A percentile compares a stretch with the other conserved stretches of the same genome.
Conservation (phyloP, 805 yeast genomes). For the Teunomyces pallodes region DNA sequence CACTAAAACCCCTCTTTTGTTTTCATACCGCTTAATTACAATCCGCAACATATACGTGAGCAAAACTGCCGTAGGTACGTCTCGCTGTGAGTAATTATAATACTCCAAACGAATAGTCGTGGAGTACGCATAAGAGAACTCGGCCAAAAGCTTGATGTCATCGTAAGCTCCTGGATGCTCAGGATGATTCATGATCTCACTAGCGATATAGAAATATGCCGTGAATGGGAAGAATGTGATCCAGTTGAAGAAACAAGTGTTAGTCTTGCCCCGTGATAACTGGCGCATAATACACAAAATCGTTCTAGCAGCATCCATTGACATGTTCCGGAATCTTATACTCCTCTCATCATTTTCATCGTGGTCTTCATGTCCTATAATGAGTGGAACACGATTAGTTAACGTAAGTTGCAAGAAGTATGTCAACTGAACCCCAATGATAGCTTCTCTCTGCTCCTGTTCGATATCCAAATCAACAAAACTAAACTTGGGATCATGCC, state of each 20-base stretch:
- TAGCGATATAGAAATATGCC: conserved; percentile 22
- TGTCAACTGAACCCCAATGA: conserved; percentile 25
- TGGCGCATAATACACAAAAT: conserved; percentile 25
- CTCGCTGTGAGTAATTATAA: conserved; percentile 4
- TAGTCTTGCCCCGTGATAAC: conserved; percentile 16
- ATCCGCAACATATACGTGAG: conserved; percentile 18
- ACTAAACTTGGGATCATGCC: conserved; percentile 30
- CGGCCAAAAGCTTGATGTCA: conserved; percentile 32
- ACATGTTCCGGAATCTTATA: conserved; percentile 25
- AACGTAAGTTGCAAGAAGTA: conserved; percentile 37
- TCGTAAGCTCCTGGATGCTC: conserved; percentile 21
- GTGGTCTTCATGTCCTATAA: conserved; percentile 9
- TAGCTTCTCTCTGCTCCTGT: conserved; percentile 8
- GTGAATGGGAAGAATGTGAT: conserved; percentile 28
- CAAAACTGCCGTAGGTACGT: conserved; percentile 13
- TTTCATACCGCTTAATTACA: conserved; percentile 16
- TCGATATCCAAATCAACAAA: background rate
- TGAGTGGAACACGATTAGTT: conserved; percentile 33
- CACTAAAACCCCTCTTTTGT: conserved; percentile 8
- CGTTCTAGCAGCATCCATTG: conserved; percentile 37
- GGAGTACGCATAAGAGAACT: conserved; percentile 16
- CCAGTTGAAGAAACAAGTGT: conserved; percentile 31
- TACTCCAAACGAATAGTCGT: conserved; percentile 3
- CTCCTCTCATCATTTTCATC: conserved; percentile 16
- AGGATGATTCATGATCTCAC: conserved; percentile 26